These are phyloP conservation scores for Bothriochloa decipiens DNA, from an alignment of 176 grass and related monocot species.

Conservation along the genomic window DNA sequence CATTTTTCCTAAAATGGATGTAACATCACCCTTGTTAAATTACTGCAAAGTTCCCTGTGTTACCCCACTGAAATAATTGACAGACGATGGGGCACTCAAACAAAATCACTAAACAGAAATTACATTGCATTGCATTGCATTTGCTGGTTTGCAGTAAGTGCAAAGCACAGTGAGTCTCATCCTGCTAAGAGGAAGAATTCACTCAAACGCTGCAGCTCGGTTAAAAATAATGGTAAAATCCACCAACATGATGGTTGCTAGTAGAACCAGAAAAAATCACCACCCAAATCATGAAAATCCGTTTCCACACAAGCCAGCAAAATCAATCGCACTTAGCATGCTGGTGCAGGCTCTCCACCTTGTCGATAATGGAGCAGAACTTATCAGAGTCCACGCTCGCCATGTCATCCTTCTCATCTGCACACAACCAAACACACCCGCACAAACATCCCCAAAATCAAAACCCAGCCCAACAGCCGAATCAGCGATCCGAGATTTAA, in stretches of 20 bases:
- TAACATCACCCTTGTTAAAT: background rate
- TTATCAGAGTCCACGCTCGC: conserved; percentile 52
- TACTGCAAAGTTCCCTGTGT: background rate
- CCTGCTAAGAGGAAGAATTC: background rate
- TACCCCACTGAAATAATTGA: background rate
- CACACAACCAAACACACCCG: background rate
- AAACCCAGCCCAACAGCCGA: background rate
- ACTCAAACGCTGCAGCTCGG: background rate
- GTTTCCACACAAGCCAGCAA: background rate
- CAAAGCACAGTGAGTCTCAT: background rate
- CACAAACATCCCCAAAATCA: background rate
- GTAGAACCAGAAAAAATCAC: background rate
- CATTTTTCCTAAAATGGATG: background rate
- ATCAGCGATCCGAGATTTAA: background rate
- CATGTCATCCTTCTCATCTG: conserved; percentile 79
- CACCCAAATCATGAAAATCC: background rate
- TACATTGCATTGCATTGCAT: background rate
- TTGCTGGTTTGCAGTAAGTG: too few relatives aligned
- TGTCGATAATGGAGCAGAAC: conserved; percentile 66
- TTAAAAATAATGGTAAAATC: too few relatives aligned
- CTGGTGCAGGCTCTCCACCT: conserved; percentile 72
- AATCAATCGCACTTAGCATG: conserved; percentile 36
- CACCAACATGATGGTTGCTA: background rate
- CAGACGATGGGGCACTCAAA: background rate
- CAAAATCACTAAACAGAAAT: background rate